Evolutionary conservation across 805 yeast species (phyloP).

Genomic region (Kodamaea fukazawae): DNA sequence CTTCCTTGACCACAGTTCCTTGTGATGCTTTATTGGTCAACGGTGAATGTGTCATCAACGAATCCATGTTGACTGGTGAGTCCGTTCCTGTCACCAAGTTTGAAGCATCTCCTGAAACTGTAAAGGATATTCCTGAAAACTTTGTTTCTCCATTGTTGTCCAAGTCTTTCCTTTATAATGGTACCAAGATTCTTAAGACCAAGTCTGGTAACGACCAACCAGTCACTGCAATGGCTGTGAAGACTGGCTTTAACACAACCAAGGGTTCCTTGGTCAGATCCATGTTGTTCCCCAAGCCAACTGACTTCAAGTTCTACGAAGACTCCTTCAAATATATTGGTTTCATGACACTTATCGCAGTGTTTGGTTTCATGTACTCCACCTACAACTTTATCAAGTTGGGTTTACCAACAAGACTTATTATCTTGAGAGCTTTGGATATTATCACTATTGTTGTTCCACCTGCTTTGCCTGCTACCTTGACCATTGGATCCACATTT

Average conservation of each 20-base stretch:
- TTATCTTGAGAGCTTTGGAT: slow-evolving; percentile 87
- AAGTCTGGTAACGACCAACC: slow-evolving; percentile 70
- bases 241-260: slow-evolving; percentile 93
- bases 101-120: slow-evolving; percentile 61
- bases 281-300: slow-evolving; percentile 94
- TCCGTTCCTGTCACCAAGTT: slow-evolving; percentile 92
- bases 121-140: slow-evolving; percentile 55
- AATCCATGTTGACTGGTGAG: slow-evolving; percentile 97
- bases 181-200: slow-evolving; percentile 85
- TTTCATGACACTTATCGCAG: slow-evolving; percentile 84
- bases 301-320: slow-evolving; percentile 86
- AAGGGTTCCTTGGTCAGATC: slow-evolving; percentile 92
- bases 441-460: slow-evolving; percentile 96
- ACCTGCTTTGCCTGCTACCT: slow-evolving; percentile 96
- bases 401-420: slow-evolving; percentile 65
- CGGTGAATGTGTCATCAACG: slow-evolving; percentile 96
- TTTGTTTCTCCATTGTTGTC: slow-evolving; percentile 66
- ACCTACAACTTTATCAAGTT: slow-evolving; percentile 77
- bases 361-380: slow-evolving; percentile 78
- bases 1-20: slow-evolving; percentile 69
- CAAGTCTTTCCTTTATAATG: slow-evolving; percentile 76
- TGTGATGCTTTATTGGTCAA: slow-evolving; percentile 84
- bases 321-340: slow-evolving; percentile 97
- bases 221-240: slow-evolving; percentile 81
- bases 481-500: slow-evolving; percentile 94